phyloP scores from a whole-genome alignment of 768 basidiomycete species.

The Rhodotorula diobovata region DNA sequence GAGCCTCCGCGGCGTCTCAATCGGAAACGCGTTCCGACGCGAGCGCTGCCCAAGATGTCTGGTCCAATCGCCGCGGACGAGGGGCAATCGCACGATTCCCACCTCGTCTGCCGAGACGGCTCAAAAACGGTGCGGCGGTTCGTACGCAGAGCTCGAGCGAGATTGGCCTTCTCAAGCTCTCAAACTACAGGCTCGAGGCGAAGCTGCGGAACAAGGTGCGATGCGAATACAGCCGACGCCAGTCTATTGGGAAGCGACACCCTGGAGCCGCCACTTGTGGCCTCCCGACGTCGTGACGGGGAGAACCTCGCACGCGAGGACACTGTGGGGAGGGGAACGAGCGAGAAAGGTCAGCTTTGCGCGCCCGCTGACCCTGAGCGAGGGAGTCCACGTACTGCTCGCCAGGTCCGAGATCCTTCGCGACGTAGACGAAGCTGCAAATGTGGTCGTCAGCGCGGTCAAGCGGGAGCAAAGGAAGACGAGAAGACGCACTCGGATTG shows the following conservation, averaged over 20 bases:
- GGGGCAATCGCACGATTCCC: no score
- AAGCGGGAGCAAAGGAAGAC: no score
- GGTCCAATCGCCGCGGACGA: no score
- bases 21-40: no score
- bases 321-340: not conserved
- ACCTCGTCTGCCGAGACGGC: no score
- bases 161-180: not conserved
- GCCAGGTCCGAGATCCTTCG: not conserved
- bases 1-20: no score
- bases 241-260: conserved; percentile 5
- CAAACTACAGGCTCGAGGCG: not conserved
- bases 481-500: conserved; percentile 7
- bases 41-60: no score
- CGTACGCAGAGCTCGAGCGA: no score
- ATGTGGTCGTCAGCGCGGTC: not conserved
- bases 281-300: conserved; percentile 5
- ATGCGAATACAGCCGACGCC: not conserved
- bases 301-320: conserved; percentile 27
- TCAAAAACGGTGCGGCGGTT: no score
- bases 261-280: conserved; percentile 11
- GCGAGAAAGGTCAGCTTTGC: not conserved
- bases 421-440: conserved; percentile 10
- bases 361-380: not conserved
- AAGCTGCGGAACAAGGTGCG: not conserved
- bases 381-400: conserved; percentile 6